Conservation (phyloP, 306 rosid species). For the Morella rubra region DNA sequence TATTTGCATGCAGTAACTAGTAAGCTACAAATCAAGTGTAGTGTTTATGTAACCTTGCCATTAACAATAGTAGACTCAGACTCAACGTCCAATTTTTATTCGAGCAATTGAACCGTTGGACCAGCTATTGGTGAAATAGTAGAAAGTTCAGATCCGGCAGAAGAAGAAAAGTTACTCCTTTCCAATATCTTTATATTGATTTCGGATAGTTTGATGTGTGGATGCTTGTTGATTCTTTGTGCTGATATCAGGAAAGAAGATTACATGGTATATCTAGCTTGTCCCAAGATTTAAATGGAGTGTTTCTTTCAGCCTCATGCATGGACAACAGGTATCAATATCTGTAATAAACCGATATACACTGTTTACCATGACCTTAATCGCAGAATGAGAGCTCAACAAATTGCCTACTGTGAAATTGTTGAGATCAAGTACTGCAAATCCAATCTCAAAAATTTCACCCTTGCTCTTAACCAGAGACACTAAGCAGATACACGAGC, state of each 20-base stretch:
- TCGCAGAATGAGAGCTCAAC: neutral
- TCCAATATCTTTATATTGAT: neutral
- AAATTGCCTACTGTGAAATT: neutral
- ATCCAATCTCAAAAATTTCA: neutral
- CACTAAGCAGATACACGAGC: neutral
- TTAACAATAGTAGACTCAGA: neutral
- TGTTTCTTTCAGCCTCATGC: conserved; percentile 85
- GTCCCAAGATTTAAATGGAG: conserved; percentile 89
- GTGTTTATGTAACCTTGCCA: conserved; percentile 12
- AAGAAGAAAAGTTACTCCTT: neutral
- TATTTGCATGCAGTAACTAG: conserved; percentile 12
- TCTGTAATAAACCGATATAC: conserved; percentile 7
- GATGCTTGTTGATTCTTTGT: conserved; percentile 12
- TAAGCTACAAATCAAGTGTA: conserved; percentile 10
- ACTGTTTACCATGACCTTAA: neutral
- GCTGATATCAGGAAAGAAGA: conserved; percentile 59
- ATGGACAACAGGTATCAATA: conserved; percentile 73
- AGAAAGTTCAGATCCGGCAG: neutral
- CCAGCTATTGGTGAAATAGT: neutral
- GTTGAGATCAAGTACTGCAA: neutral
- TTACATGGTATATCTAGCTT: conserved; percentile 91
- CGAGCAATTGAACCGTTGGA: neutral
- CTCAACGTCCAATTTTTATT: neutral
- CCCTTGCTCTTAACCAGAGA: conserved; percentile 1
- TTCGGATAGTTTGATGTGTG: conserved; percentile 17